phyloP scores from a whole-genome alignment of 371 early-diverging fungal genomes.

The Polyrhizophydium stewartii region DNA sequence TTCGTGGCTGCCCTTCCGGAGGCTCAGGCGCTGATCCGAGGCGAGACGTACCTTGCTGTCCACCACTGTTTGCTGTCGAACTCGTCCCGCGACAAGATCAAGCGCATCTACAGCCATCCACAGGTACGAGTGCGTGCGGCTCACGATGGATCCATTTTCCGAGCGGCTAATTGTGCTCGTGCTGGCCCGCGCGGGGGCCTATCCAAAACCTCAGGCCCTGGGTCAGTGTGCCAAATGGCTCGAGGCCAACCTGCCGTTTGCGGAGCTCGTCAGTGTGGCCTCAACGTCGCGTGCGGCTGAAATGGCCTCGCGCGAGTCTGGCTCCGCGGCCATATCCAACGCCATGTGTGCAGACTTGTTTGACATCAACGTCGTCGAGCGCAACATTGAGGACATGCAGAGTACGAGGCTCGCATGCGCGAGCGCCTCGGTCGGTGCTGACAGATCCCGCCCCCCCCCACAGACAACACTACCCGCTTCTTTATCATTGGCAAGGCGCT shows the following conservation, averaged over 20 bases:
- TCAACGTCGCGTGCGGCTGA: constrained; percentile 90
- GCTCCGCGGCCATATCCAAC: constrained; percentile 82
- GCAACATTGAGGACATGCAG: constrained; percentile 67
- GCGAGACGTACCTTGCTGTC: constrained; percentile 50
- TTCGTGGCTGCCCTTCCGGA: constrained; percentile 28
- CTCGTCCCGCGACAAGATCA: constrained; percentile 41
- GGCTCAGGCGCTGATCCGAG: constrained; percentile 31
- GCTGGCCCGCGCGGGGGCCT: background rate
- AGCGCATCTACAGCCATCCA: constrained; percentile 86
- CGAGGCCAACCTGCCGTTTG: constrained; percentile 57
- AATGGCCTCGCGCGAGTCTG: constrained; percentile 71
- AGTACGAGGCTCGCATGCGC: constrained; percentile 9
- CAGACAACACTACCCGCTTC: constrained; percentile 89
- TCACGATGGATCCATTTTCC: background rate
- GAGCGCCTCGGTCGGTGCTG: background rate
- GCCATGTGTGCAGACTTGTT: constrained; percentile 78
- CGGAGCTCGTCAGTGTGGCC: constrained; percentile 68
- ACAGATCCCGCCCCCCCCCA: background rate
- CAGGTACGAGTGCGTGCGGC: constrained; percentile 60
- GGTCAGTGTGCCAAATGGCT: constrained; percentile 83
- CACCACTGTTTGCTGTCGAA: constrained; percentile 81
- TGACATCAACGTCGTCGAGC: constrained; percentile 65
- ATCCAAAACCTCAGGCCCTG: constrained; percentile 54
- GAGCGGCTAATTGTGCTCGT: background rate
- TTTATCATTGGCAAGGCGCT: constrained; percentile 75